phyloP scores from a whole-genome alignment of 2,329 filamentous ascomycete species.

The Penicillium sp. region DNA sequence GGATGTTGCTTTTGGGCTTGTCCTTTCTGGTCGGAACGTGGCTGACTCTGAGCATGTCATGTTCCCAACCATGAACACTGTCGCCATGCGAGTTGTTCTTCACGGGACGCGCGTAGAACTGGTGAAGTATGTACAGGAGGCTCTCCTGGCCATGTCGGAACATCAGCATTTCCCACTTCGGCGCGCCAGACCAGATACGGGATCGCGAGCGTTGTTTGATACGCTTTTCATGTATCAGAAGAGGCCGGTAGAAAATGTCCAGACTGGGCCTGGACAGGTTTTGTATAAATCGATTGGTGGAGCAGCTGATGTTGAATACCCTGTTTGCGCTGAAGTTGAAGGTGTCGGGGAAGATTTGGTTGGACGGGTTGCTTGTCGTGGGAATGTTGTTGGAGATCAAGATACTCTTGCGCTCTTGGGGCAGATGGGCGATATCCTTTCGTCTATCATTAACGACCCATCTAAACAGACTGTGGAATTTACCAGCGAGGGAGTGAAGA shows the following conservation, averaged over 20 bases:
- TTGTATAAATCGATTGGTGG: conserved; percentile 65
- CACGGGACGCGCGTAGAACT: conserved; percentile 66
- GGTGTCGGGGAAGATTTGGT: conserved; percentile 52
- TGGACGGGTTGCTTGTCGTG: conserved; percentile 72
- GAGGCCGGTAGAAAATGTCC: conserved; percentile 35
- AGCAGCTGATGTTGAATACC: conserved; percentile 71
- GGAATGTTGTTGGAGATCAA: conserved; percentile 48
- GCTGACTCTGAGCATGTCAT: conserved; percentile 65
- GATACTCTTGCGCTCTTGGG: conserved; percentile 54
- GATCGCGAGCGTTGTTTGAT: conserved; percentile 56
- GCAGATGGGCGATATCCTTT: conserved; percentile 59
- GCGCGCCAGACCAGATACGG: conserved; percentile 57
- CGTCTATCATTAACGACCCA: conserved; percentile 52
- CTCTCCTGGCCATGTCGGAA: conserved; percentile 62
- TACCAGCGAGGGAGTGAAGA: conserved; percentile 50
- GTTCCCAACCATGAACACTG: conserved; percentile 92
- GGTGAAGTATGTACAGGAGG: conserved; percentile 70
- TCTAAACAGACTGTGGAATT: conserved; percentile 56
- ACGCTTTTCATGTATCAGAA: conserved; percentile 67
- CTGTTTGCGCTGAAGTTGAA: conserved; percentile 79
- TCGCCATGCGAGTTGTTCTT: conserved; percentile 68
- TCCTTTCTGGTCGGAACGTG: conserved; percentile 79
- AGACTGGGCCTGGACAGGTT: conserved; percentile 7
- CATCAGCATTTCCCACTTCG: conserved; percentile 76
- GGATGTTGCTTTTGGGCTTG: conserved; percentile 77